Evolutionary conservation across 257 asterid genomes (phyloP), one percentile per base, ranked within the genome.

Genomic region (Handroanthus guayacan): DNA sequence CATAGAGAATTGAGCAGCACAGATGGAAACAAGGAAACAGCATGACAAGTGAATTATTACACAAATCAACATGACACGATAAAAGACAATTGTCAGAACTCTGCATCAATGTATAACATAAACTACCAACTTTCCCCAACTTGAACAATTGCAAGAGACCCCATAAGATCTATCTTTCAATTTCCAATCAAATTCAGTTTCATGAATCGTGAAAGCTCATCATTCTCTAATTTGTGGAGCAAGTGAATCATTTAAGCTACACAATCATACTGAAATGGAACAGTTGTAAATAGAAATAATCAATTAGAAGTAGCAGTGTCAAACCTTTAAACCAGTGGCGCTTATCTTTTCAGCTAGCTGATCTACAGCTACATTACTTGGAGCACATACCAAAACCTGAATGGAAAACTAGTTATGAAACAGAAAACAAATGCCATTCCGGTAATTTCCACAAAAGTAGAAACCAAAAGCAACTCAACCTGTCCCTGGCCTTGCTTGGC

Each of bases 401-500:
- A 74, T 13, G 72, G 58, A n/a, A 62, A 72, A 73, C 61, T 50
- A 74, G 63, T 2, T 43, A 74, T 72, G 51, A 76, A 70, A 44
- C 51, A 67, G 79, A 67, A 45, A 37, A 6, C n/a, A 47, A 62
- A 45, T 62, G 44, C 63, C 11, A 44, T 9, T 38, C 2, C 38
- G 45, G 3, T 75, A 63, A 50, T 58, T 60, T 17, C 52, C 70
- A 50, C 17, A 68, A 43, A 39, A 9, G 72, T 43, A 75, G 54
- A 72, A 71, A 75, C 67, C 36, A 34, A 65, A 60, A 74, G 75
- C 12, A 56, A 78, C 14, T 9, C 39, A 47, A 82, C 99, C 97
- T 95, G 97, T 36, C 99, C 99, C 82, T 95, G 99, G 78, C 97
- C 98, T 83, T 95, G 99, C 79, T 95, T 93, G 79, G 99, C 99